phyloP scores from a whole-genome alignment of 352 stramenopile genomes.

The Phytophthora lateralis region DNA sequence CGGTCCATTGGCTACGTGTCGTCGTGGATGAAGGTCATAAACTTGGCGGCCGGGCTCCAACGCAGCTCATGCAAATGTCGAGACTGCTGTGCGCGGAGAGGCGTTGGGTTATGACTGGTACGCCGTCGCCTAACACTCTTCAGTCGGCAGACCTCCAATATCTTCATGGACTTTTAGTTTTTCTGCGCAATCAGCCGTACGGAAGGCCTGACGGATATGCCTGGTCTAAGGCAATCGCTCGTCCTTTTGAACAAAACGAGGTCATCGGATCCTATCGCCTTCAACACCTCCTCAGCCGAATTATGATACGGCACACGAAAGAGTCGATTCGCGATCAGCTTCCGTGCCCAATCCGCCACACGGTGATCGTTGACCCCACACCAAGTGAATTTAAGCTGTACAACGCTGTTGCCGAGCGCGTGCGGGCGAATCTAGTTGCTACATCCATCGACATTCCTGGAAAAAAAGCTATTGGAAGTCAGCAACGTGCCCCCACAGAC shows the following conservation, averaged over 20 bases:
- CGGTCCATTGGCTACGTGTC: constrained; percentile 82
- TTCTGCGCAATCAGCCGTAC: constrained; percentile 88
- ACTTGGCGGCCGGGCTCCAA: constrained; percentile 64
- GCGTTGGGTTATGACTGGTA: constrained; percentile 96
- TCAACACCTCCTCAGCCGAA: constrained; percentile 74
- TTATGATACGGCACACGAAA: constrained; percentile 96
- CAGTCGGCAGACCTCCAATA: constrained; percentile 85
- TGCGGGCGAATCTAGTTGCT: constrained; percentile 59
- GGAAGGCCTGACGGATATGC: constrained; percentile 65
- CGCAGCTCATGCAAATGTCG: constrained; percentile 82
- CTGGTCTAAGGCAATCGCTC: constrained; percentile 70
- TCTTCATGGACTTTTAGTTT: constrained; percentile 89
- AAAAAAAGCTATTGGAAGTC: constrained; percentile 5
- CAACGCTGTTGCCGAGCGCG: constrained; percentile 55
- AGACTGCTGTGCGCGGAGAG: constrained; percentile 81
- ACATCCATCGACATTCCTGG: constrained; percentile 65
- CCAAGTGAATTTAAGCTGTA: constrained; percentile 65
- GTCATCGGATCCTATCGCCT: constrained; percentile 65
- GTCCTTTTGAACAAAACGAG: constrained; percentile 66
- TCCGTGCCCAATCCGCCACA: constrained; percentile 46
- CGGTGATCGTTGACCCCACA: constrained; percentile 56
- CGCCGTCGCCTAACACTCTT: constrained; percentile 90
- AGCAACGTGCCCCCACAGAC: neutral
- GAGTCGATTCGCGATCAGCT: constrained; percentile 71
- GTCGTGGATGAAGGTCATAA: constrained; percentile 96